Evolutionary conservation across 2,329 filamentous ascomycete species (phyloP).

Genomic region (Trichoderma oligosporum): DNA sequence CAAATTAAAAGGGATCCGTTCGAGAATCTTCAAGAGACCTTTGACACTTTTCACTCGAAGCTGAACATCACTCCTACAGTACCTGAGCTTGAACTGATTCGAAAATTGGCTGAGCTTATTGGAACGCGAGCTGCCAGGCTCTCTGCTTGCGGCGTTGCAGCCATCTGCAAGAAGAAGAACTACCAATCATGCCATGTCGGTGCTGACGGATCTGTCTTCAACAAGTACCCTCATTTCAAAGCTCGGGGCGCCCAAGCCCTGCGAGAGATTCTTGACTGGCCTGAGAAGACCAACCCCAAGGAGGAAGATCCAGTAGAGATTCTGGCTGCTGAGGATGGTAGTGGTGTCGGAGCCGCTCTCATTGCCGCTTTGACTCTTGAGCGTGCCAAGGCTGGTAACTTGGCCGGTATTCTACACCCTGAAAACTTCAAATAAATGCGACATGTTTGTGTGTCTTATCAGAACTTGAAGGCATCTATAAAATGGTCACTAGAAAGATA

Average conservation of each 20-base stretch:
- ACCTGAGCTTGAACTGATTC: slow-evolving; percentile 83
- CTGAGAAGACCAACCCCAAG: slow-evolving; percentile 60
- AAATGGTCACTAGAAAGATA: neutral
- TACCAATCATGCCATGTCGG: slow-evolving; percentile 88
- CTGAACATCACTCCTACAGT: slow-evolving; percentile 67
- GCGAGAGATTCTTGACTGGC: slow-evolving; percentile 94
- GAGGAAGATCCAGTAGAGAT: slow-evolving; percentile 86
- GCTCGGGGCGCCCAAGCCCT: slow-evolving; percentile 82
- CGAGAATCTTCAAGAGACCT: slow-evolving; percentile 89
- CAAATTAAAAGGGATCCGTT: slow-evolving; percentile 68
- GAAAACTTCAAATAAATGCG: slow-evolving; percentile 51
- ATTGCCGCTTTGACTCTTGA: slow-evolving; percentile 74
- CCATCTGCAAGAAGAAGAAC: slow-evolving; percentile 94
- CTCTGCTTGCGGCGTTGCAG: slow-evolving; percentile 90
- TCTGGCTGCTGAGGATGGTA: slow-evolving; percentile 87
- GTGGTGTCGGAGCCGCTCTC: slow-evolving; percentile 91
- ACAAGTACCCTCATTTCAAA: slow-evolving; percentile 99
- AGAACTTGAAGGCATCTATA: neutral
- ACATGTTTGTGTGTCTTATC: neutral
- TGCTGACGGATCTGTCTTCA: slow-evolving; percentile 95
- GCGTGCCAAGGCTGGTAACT: slow-evolving; percentile 59
- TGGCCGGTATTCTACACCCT: slow-evolving; percentile 61
- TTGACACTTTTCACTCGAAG: slow-evolving; percentile 73
- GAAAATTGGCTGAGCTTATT: slow-evolving; percentile 87
- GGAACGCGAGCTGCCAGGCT: slow-evolving; percentile 90